These are phyloP conservation scores for Maudiozyma bulderi DNA, from an alignment of 805 yeast genomes.

Conservation along the genomic window DNA sequence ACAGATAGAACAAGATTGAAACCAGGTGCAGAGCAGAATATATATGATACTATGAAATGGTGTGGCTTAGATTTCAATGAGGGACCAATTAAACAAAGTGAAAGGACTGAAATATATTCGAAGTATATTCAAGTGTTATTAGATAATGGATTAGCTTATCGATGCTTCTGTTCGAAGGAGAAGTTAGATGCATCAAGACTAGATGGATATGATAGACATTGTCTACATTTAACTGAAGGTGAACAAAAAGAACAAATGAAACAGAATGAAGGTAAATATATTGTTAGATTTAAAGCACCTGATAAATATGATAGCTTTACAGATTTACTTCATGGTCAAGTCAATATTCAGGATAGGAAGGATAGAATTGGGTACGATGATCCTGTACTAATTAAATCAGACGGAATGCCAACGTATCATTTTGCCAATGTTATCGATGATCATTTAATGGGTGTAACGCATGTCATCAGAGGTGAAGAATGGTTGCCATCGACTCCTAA, in stretches of 20 bases:
- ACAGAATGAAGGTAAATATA: conserved; percentile 30
- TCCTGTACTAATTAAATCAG: conserved; percentile 83
- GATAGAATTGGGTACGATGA: conserved; percentile 52
- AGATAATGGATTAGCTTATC: conserved; percentile 64
- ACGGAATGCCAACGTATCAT: conserved; percentile 92
- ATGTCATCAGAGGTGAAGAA: conserved; percentile 94
- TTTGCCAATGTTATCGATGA: conserved; percentile 95
- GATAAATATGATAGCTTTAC: conserved; percentile 51
- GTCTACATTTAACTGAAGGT: conserved; percentile 38
- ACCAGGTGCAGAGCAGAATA: conserved; percentile 71
- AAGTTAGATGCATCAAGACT: conserved; percentile 66
- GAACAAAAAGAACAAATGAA: conserved; percentile 33
- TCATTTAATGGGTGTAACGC: conserved; percentile 84
- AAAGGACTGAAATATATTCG: conserved; percentile 57
- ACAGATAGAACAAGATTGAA: conserved; percentile 80
- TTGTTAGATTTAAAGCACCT: conserved; percentile 74
- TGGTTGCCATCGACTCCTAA: conserved; percentile 96
- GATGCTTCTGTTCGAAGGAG: conserved; percentile 79
- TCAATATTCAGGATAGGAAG: conserved; percentile 71
- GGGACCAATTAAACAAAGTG: conserved; percentile 80
- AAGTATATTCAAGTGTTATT: conserved; percentile 49
- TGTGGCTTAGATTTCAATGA: conserved; percentile 71
- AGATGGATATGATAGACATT: conserved; percentile 78
- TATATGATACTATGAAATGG: conserved; percentile 70
- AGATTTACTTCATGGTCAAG: conserved; percentile 70